Base-by-base conservation (phyloP, 2,329 filamentous ascomycete species). In the Beauveria sp. region DNA sequence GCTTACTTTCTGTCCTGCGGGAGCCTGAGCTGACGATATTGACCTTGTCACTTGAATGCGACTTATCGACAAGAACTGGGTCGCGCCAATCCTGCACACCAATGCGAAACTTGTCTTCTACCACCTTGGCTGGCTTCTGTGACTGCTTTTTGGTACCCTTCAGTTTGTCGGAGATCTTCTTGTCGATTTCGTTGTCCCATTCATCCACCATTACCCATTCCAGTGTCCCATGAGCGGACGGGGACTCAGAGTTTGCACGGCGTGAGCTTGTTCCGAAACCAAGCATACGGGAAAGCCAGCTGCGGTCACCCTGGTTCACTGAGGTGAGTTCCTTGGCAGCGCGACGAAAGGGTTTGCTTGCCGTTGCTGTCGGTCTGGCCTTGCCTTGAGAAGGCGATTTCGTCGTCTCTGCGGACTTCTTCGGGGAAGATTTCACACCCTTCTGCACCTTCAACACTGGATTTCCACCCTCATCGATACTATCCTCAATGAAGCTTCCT, bases 61-160 rank as follows among this genome's bases (percentile, higher is more conserved):
- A 43, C 26, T 75, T 77, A 63, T 70, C 67, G 24, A 70, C 65
- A 55, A 70, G 62, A 30, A 91, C 89, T 6, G 89, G 88, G 71
- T 95, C 90, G 66, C 90, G 83, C 90, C 90, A 93, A 70, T 95
- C 90, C 66, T 95, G 89, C 14, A 92, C 86, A n/a, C 90, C 90
- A 67, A 93, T 93, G 50, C 89, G 81, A 70, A 93, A 93, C 61
- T 81, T 84, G 70, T 91, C 87, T 52, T 77, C 73, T 2, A 70
- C 60, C 9, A 55, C 61, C n/a, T 66, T 69, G 51, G 67, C 70
- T 52, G 65, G 62, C 61, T 70, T 69, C 47, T 68, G 59, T 62
- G 64, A 54, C 65, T 63, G 60, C 60, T 71, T 71, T 61, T 72
- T 73, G 16, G 72, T 72, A 63, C 77, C 74, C 54, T 72, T 67